A percentile compares a stretch with the other conserved stretches of the same genome.
phyloP scores from a whole-genome alignment of 2,329 filamentous ascomycete species.

The Thielaviopsis populi region DNA sequence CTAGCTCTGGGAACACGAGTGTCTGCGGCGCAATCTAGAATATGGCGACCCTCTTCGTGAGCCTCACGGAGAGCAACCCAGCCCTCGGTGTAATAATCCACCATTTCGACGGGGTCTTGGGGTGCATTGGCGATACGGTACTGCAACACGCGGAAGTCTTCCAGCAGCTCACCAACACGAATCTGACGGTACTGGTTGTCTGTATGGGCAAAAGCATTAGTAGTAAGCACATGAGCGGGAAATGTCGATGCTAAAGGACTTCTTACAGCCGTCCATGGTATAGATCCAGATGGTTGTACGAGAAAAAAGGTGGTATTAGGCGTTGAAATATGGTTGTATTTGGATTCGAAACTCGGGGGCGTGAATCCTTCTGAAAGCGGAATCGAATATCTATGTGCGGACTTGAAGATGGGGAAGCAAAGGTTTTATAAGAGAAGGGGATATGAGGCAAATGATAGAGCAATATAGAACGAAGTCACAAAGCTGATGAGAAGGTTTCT shows the following conservation, averaged over 20 bases:
- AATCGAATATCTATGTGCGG: not conserved
- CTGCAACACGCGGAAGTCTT: constrained; percentile 47
- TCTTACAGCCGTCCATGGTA: constrained; percentile 22
- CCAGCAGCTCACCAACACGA: constrained; percentile 46
- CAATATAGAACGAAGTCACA: not conserved
- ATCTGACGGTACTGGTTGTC: constrained; percentile 45
- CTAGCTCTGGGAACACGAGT: constrained; percentile 38
- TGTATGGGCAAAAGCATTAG: constrained; percentile 22
- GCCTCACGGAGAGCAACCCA: constrained; percentile 49
- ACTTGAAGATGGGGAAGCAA: not conserved
- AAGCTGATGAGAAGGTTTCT: not conserved
- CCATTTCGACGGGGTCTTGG: constrained; percentile 36
- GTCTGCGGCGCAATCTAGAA: constrained; percentile 49
- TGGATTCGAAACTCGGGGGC: not conserved
- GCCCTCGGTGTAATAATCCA: constrained; percentile 49
- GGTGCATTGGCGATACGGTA: constrained; percentile 45
- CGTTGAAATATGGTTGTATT: not conserved
- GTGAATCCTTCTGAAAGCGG: not conserved
- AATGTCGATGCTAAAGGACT: not conserved
- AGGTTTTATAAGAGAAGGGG: not conserved
- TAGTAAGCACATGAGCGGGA: not conserved
- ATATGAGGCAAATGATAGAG: not conserved
- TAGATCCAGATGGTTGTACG: not conserved
- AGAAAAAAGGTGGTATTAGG: not conserved
- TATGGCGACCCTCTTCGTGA: constrained; percentile 46